Evolutionary conservation across 2,329 filamentous ascomycete genomes (phyloP).

Genomic region (Fusarium sp.): DNA sequence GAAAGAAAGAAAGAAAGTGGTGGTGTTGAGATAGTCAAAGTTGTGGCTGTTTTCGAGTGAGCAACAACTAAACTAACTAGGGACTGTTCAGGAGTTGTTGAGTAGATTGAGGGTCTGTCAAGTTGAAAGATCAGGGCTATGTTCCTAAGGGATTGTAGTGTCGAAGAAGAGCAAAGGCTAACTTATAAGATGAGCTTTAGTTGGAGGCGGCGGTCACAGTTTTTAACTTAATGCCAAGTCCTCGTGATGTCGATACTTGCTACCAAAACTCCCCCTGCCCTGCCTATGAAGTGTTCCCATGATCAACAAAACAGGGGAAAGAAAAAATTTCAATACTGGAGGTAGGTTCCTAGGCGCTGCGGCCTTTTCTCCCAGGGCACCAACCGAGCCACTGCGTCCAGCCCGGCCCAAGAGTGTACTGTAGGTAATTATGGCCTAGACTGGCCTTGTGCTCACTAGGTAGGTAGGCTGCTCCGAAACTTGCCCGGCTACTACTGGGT

Average conservation of each 20-base stretch:
- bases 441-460: conserved; percentile 20
- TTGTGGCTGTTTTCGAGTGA: conserved; percentile 1
- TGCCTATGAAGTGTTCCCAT: conserved; percentile 35
- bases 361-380: conserved; percentile 15
- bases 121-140: not conserved
- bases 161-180: not conserved
- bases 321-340: conserved; percentile 31
- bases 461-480: conserved; percentile 26
- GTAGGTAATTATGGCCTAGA: conserved; percentile 32
- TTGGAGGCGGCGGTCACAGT: conserved; percentile 20
- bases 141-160: not conserved
- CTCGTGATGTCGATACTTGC: conserved; percentile 39
- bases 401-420: not conserved
- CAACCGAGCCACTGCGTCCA: too few species aligned
- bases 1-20: not conserved
- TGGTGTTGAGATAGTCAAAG: not conserved
- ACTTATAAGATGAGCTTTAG: not conserved
- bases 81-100: not conserved
- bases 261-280: conserved; percentile 26
- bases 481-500: conserved; percentile 4
- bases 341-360: conserved; percentile 24
- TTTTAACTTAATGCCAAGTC: conserved; percentile 44
- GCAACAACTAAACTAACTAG: not conserved
- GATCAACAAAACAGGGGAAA: conserved; percentile 38
- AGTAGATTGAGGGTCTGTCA: not conserved